phyloP scores from a whole-genome alignment of 345 rosid genomes.

The Rhodamnia rubescens region DNA sequence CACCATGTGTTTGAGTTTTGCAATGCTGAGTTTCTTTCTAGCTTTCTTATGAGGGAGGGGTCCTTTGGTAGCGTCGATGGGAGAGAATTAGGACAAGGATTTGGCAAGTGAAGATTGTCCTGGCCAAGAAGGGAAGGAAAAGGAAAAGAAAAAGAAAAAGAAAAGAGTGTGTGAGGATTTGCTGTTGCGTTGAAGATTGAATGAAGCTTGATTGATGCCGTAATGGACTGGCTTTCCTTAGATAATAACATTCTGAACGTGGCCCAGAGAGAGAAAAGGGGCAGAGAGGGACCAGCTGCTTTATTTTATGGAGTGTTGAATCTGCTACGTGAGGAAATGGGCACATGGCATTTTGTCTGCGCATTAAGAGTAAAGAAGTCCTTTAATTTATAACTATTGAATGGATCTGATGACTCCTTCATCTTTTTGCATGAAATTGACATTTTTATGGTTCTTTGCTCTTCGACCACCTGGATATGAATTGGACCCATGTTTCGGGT shows the following conservation, averaged over 20 bases:
- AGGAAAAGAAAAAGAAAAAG: not conserved
- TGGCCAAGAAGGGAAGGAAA: not conserved
- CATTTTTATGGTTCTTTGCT: not conserved
- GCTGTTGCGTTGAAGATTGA: not conserved
- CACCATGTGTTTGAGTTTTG: not conserved
- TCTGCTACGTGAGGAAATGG: not conserved
- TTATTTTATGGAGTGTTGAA: not conserved
- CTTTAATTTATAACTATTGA: not conserved
- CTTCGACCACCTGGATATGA: not conserved
- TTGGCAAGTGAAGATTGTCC: not conserved
- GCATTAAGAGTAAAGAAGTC: not conserved
- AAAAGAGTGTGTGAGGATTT: not conserved
- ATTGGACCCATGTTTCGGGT: not conserved
- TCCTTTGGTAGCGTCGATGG: not conserved
- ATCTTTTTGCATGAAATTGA: not conserved
- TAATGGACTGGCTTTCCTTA: not conserved
- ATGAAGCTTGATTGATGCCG: not conserved
- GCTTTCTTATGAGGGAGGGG: not conserved
- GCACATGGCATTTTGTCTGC: not conserved
- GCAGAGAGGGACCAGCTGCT: not conserved
- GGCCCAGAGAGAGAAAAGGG: not conserved
- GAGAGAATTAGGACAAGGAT: not conserved
- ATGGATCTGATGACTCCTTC: not conserved
- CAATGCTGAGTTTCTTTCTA: not conserved
- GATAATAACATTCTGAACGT: not conserved